Evolutionary conservation across 2,329 filamentous ascomycete genomes (phyloP).

Genomic region (Monilinia fructigena): DNA sequence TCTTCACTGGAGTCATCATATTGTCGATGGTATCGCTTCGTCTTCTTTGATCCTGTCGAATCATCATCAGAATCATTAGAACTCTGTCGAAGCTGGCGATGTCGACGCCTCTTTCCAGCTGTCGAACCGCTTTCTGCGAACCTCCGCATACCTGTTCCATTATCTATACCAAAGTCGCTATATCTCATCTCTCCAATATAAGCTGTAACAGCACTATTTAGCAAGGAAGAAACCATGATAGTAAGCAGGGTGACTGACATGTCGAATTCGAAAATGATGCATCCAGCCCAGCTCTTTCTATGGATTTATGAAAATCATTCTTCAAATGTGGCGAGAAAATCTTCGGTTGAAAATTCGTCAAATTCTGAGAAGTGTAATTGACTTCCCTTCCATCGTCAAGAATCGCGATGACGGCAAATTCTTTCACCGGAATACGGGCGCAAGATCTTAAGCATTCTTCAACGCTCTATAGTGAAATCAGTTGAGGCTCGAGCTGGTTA

Average conservation of each 20-base stretch:
- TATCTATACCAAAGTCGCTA: slow-evolving; percentile 29
- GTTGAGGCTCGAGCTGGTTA: not conserved
- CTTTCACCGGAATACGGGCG: slow-evolving; percentile 31
- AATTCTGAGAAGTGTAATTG: slow-evolving; percentile 31
- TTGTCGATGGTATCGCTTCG: slow-evolving; percentile 29
- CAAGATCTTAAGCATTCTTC: slow-evolving; percentile 34
- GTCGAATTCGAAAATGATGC: slow-evolving; percentile 21
- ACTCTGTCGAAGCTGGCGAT: slow-evolving; percentile 26
- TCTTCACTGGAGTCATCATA: slow-evolving; percentile 29
- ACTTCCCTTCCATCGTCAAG: slow-evolving; percentile 33
- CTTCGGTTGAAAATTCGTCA: slow-evolving; percentile 28
- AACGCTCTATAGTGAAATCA: slow-evolving; percentile 28
- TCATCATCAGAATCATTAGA: slow-evolving; percentile 35
- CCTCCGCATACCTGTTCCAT: slow-evolving; percentile 25
- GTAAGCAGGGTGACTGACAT: slow-evolving; percentile 13
- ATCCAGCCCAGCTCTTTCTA: slow-evolving; percentile 23
- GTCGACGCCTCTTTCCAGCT: slow-evolving; percentile 24
- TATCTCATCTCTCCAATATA: slow-evolving; percentile 30
- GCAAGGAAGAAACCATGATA: not conserved
- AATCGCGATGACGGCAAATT: slow-evolving; percentile 34
- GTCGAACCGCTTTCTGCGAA: slow-evolving; percentile 27
- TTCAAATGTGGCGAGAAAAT: slow-evolving; percentile 31
- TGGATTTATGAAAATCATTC: slow-evolving; percentile 26
- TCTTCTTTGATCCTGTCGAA: slow-evolving; percentile 27
- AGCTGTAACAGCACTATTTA: slow-evolving; percentile 24